A percentile compares a stretch with the other conserved stretches of the same genome.
phyloP scores from a whole-genome alignment of 2,329 filamentous ascomycete species.

The Aspergillus pseudonomiae region DNA sequence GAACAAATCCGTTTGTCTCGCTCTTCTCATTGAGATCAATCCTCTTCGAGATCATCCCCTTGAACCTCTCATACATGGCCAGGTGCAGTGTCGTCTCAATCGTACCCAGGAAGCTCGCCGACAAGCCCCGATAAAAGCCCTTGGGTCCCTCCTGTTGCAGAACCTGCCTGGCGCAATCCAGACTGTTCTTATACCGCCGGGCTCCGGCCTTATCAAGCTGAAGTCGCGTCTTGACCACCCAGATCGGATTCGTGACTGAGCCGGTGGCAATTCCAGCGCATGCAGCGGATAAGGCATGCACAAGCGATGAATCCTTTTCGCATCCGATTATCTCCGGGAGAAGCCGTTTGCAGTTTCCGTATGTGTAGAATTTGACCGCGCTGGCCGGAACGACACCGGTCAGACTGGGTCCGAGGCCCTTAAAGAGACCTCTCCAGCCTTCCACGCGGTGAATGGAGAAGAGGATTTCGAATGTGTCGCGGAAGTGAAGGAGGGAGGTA shows the following conservation, averaged over 20 bases:
- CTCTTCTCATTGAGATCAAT: slow-evolving; percentile 15
- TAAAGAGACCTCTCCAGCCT: slow-evolving; percentile 42
- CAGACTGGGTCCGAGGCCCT: slow-evolving; percentile 41
- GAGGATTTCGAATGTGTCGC: slow-evolving; percentile 40
- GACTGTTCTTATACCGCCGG: slow-evolving; percentile 59
- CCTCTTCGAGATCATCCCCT: slow-evolving; percentile 27
- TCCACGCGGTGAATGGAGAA: slow-evolving; percentile 40
- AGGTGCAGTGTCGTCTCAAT: slow-evolving; percentile 42
- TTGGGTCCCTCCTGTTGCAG: slow-evolving; percentile 80
- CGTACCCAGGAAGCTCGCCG: slow-evolving; percentile 61
- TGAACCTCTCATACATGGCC: slow-evolving; percentile 41
- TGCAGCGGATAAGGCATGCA: slow-evolving; percentile 39
- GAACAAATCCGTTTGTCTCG: slow-evolving; percentile 18
- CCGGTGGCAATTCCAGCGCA: slow-evolving; percentile 40
- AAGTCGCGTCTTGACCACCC: slow-evolving; percentile 71
- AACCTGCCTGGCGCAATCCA: slow-evolving; percentile 71
- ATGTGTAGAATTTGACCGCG: slow-evolving; percentile 44
- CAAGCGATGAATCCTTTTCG: slow-evolving; percentile 33
- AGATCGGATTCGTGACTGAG: slow-evolving; percentile 43
- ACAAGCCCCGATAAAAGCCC: slow-evolving; percentile 86
- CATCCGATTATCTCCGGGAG: slow-evolving; percentile 31
- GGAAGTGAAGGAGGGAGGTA: slow-evolving; percentile 60
- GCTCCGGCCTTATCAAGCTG: slow-evolving; percentile 45
- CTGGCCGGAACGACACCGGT: slow-evolving; percentile 44
- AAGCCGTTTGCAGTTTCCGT: slow-evolving; percentile 43